Evolutionary conservation across 345 rosid genomes (phyloP).

Genomic region (Acer yangbiense): DNA sequence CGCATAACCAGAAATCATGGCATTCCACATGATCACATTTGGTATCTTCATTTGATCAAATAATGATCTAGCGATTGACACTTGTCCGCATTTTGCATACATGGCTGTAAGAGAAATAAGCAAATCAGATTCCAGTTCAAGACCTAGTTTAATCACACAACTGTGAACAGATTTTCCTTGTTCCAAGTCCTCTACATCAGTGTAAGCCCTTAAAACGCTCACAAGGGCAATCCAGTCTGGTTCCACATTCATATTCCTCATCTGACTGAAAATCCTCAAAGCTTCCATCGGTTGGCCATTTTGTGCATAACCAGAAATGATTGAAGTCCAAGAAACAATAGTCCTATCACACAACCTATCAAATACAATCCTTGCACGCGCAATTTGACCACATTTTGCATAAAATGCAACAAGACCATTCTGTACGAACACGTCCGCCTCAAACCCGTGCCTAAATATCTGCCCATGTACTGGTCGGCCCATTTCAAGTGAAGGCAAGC

Average conservation of each 20-base stretch:
- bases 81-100: conserved; percentile 75
- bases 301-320: conserved; percentile 67
- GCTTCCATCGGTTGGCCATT: conserved; percentile 66
- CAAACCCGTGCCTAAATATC: conserved; percentile 57
- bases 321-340: conserved; percentile 71
- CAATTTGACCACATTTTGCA: conserved; percentile 57
- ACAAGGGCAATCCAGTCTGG: conserved; percentile 72
- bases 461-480: conserved; percentile 62
- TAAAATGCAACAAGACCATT: conserved; percentile 69
- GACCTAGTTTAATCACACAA: conserved; percentile 58
- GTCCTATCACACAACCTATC: conserved; percentile 48
- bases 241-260: conserved; percentile 49
- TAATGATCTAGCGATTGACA: conserved; percentile 44
- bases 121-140: conserved; percentile 63
- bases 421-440: conserved; percentile 64
- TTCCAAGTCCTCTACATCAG: conserved; percentile 53
- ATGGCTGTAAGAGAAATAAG: conserved; percentile 64
- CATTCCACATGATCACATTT: conserved; percentile 64
- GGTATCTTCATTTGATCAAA: conserved; percentile 57
- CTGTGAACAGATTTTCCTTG: conserved; percentile 59
- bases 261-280: conserved; percentile 49
- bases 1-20: conserved; percentile 76
- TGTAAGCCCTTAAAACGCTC: conserved; percentile 61
- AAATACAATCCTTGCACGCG: conserved; percentile 51
- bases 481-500: conserved; percentile 35